Base-by-base conservation (phyloP, 495 filamentous ascomycete species). In the Hypoxylon crocopeplum region DNA sequence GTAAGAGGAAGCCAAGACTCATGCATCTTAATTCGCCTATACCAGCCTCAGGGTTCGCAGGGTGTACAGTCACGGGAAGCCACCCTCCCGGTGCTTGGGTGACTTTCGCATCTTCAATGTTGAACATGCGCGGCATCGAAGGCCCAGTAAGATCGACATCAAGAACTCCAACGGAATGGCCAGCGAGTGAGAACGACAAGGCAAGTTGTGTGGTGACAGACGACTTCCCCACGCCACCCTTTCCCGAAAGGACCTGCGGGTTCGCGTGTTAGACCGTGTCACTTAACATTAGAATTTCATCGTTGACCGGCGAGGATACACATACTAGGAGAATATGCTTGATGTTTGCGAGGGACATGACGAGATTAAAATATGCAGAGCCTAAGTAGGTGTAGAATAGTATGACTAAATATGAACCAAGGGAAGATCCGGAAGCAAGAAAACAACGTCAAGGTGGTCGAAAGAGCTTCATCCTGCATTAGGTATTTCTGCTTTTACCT, bases 201-300 rank as follows among this genome's bases (percentile, higher is more conserved):
- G 94, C 94, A 7, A 98, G 87, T 71, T 98, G 95, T 2, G 93
- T 92, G 10, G 94, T 98, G 5, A 97, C 85, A 40, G 92, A 96
- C 49, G 94, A 98, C 81, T 98, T 98, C 16, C 94, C 94, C 11
- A 98, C 94, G 33, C 94, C 94, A 53, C 94, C 94, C 81, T 98
- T 98, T 55, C 94, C 94, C 5, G 95, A 98, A 54, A 98, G 91
- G 60, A 98, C 81, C 86, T 88, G 36, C 25, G 45, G 13, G 41
- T 29, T 42, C 11, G 44, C 53, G 36, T 38, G 22, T 49, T 58
- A 46, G 37, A 39, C 37, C 36, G 37, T 46, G 60, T 48, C 39
- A 50, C 56, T 57, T 57, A 39, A 15, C 7, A 16, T 21, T n/a
- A 17, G 17, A 22, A 13, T 32, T 48, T 10, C 21, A 7, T 10